Evolutionary conservation across 805 yeast species (phyloP).

Genomic region (Ogataea methanolica): DNA sequence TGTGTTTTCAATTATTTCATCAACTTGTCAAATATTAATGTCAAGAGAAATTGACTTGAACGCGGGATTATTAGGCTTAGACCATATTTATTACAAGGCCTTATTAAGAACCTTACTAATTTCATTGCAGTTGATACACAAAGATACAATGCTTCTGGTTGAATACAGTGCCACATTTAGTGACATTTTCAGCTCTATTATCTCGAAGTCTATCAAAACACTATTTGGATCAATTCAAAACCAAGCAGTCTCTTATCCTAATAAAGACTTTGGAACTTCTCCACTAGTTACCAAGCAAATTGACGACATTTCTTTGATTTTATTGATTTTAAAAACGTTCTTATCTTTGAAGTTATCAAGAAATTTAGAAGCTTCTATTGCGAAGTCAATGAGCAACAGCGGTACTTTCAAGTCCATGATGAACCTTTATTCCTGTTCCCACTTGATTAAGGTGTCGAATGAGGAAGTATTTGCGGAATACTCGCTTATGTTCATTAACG

Average conservation of each 20-base stretch:
- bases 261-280: constrained; percentile 30
- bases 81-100: constrained; percentile 47
- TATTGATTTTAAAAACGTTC: constrained; percentile 60
- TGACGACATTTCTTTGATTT: constrained; percentile 60
- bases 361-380: constrained; percentile 44
- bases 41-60: constrained; percentile 48
- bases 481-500: constrained; percentile 62
- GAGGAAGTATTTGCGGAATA: constrained; percentile 73
- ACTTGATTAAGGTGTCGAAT: constrained; percentile 51
- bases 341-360: constrained; percentile 44
- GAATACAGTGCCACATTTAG: constrained; percentile 48
- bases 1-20: constrained; percentile 38
- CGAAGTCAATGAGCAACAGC: constrained; percentile 47
- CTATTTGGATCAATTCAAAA: constrained; percentile 56
- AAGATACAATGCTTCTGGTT: constrained; percentile 36
- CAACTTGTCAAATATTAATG: constrained; percentile 40
- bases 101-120: constrained; percentile 55
- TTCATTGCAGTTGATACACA: constrained; percentile 39
- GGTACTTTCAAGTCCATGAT: constrained; percentile 61
- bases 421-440: constrained; percentile 65
- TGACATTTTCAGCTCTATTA: constrained; percentile 56
- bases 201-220: constrained; percentile 61
- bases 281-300: constrained; percentile 42
- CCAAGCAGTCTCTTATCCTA: constrained; percentile 41
- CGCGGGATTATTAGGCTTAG: constrained; percentile 34